These are phyloP conservation scores for Amphirosellinia nigrospora DNA, from an alignment of 495 filamentous ascomycete species.

Conservation along the genomic window DNA sequence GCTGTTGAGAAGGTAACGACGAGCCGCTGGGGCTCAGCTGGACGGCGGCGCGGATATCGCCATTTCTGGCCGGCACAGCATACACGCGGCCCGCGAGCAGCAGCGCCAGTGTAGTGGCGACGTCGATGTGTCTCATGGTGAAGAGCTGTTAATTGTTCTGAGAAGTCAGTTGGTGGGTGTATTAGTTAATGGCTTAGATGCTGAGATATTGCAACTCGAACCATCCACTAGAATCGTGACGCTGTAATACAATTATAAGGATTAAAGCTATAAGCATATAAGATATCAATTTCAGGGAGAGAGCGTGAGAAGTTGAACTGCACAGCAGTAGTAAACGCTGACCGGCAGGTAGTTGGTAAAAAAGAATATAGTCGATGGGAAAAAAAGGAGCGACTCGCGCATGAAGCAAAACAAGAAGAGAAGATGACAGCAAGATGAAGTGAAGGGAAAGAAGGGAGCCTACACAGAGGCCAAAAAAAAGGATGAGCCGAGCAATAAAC, in stretches of 20 bases:
- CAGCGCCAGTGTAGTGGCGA: slow-evolving; percentile 3
- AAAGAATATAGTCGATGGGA: background rate
- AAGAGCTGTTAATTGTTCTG: background rate
- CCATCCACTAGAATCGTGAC: background rate
- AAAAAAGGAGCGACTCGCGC: slow-evolving; percentile 29
- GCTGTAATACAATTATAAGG: slow-evolving; percentile 4
- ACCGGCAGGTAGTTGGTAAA: slow-evolving; percentile 30
- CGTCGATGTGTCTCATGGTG: slow-evolving; percentile 15
- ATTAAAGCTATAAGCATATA: slow-evolving; percentile 19
- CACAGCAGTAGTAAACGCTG: slow-evolving; percentile 37
- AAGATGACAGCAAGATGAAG: slow-evolving; percentile 27
- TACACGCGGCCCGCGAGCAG: slow-evolving; percentile 2
- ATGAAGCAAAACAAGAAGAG: slow-evolving; percentile 21
- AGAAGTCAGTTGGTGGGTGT: too few species aligned
- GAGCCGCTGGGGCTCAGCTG: background rate
- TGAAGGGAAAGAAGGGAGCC: slow-evolving; percentile 21
- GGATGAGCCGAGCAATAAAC: slow-evolving; percentile 22
- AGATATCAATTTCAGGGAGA: slow-evolving; percentile 12
- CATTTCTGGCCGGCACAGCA: slow-evolving; percentile 6
- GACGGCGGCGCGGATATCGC: background rate
- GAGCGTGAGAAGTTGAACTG: slow-evolving; percentile 31
- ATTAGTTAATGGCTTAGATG: background rate
- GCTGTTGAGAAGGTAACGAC: background rate
- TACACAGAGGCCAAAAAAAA: slow-evolving; percentile 13
- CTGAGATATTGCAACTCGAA: too few species aligned